These are phyloP conservation scores for Parafenestella ontariensis DNA, from an alignment of 2,329 filamentous ascomycete species.

Conservation along the genomic window DNA sequence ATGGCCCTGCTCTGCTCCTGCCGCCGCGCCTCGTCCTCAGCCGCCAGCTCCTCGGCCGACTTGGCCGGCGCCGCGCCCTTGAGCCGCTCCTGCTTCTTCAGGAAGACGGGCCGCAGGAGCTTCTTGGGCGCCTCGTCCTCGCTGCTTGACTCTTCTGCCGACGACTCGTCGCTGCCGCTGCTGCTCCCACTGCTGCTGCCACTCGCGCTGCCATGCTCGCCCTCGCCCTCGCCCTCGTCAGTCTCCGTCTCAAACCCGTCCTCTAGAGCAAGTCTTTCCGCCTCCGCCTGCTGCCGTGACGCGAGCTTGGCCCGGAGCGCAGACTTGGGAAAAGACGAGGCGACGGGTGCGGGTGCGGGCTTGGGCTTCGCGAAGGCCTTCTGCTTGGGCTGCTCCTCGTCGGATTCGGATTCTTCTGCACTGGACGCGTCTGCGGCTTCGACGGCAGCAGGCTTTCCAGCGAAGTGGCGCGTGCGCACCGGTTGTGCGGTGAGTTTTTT, in stretches of 20 bases:
- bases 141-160: conserved; percentile 62
- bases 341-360: conserved; percentile 50
- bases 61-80: conserved; percentile 38
- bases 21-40: conserved; percentile 63
- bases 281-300: conserved; percentile 43
- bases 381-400: conserved; percentile 58
- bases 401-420: conserved; percentile 59
- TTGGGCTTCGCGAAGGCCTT: conserved; percentile 43
- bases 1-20: conserved; percentile 78
- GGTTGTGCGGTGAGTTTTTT: conserved; percentile 96
- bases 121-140: conserved; percentile 65
- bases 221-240: conserved; percentile 35
- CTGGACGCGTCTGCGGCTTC: conserved; percentile 48
- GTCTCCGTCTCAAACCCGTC: conserved; percentile 68
- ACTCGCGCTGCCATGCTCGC: conserved; percentile 17
- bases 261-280: conserved; percentile 48
- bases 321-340: conserved; percentile 57
- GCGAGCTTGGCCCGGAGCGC: conserved; percentile 53
- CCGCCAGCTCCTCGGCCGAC: conserved; percentile 52
- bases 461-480: conserved; percentile 77
- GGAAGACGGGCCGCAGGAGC: conserved; percentile 70
- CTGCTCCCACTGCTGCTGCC: conserved; percentile 20
- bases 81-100: conserved; percentile 68
- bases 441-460: conserved; percentile 74
- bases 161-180: conserved; percentile 34